Evolutionary conservation across 1,284 basidiomycete genomes (phyloP), one percentile per base, ranked within the genome.

Genomic region (Polyporus tsugae): DNA sequence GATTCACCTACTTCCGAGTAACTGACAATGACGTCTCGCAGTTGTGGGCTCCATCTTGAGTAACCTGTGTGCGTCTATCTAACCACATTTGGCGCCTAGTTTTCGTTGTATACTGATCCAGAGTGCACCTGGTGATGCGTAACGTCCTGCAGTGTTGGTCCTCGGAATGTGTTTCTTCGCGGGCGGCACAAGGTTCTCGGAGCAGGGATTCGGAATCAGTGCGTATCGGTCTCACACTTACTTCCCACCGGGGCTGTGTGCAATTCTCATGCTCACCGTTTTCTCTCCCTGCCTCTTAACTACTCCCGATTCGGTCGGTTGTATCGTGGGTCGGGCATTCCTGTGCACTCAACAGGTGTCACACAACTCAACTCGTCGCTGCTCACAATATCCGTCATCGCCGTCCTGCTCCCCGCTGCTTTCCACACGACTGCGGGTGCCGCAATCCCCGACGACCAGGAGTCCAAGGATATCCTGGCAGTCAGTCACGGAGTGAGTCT

Each of bases 31-130:
- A 60, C 58, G 38, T 39, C 66, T 42, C 10, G 52, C 71, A 93
- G 92, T 95, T 70, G 82, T 95, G 57, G 93, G 94, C 46, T 95
- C 93, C 1, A 89, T 95, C 69, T 82, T 95, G n/a, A 92, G 91
- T 72, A 95, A 95, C 78, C 79, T 94, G 63, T 80, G 92, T 93
- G 83, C 72, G 29, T 58, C 13, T 52, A 62, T 36, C 55, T 25
- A 39, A 49, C 36, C 61, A 58, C 63, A 67, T 44, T 52, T 36
- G 46, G 6, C 62, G 64, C 42, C 15, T 61, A 44, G 62, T 38
- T 9, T 25, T 9, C 1, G 5, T 17, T 29, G 39, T 15, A 41
- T 49, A 61, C 35, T 63, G n/a, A 65, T 67, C 70, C 22, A 10
- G 22, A 5, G 0, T 36, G 63, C 58, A 29, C 44, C 63, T 36